These are phyloP conservation scores for Penicillium thymicola DNA, from an alignment of 2,329 filamentous ascomycete genomes.

Conservation along the genomic window DNA sequence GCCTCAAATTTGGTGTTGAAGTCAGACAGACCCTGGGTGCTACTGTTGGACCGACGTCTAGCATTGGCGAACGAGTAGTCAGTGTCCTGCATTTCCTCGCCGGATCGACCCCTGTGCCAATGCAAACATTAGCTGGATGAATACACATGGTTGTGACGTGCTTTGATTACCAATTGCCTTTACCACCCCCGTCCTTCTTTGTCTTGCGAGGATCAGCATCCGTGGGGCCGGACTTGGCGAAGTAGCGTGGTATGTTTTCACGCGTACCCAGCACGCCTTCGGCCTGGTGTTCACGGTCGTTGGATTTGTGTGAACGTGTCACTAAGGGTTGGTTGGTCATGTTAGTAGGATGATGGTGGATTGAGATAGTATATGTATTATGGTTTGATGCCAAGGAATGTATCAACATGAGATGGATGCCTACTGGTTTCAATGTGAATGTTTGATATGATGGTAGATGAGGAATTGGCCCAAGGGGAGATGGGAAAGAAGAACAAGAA, in stretches of 20 bases:
- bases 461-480: neutral
- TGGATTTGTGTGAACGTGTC: slow-evolving; percentile 96
- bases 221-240: slow-evolving; percentile 78
- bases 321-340: slow-evolving; percentile 52
- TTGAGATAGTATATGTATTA: neutral
- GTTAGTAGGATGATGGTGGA: neutral
- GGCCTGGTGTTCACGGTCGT: slow-evolving; percentile 84
- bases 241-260: slow-evolving; percentile 84
- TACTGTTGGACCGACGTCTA: slow-evolving; percentile 90
- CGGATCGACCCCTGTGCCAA: slow-evolving; percentile 68
- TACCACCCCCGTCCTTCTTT: slow-evolving; percentile 94
- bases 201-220: slow-evolving; percentile 85
- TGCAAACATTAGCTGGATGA: slow-evolving; percentile 2
- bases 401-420: neutral
- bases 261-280: slow-evolving; percentile 68
- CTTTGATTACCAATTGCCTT: slow-evolving; percentile 80
- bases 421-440: neutral
- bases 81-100: slow-evolving; percentile 80
- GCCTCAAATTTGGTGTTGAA: slow-evolving; percentile 98
- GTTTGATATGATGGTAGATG: neutral
- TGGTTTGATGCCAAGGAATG: neutral
- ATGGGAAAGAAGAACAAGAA: neutral
- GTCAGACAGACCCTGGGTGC: slow-evolving; percentile 67
- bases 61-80: slow-evolving; percentile 79
- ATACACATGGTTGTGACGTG: neutral